Evolutionary conservation across 2,329 filamentous ascomycete genomes (phyloP), one percentile per base, ranked within the genome.

Genomic region (Pyricularia grisea): DNA sequence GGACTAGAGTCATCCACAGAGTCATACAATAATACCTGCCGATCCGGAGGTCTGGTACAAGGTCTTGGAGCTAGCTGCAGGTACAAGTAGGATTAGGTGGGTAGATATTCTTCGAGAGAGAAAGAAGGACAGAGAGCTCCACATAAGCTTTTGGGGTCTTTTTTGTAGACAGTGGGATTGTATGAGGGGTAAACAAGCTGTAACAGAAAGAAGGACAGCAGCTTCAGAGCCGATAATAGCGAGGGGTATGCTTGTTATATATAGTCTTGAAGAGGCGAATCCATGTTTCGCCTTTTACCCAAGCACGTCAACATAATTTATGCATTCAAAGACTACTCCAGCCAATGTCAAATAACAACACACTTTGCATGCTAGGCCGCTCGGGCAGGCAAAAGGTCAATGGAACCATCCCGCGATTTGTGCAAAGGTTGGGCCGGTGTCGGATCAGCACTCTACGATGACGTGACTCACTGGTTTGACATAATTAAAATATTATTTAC

Each of bases 391-490:
- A 55, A n/a, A 55, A 55, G n/a, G 10, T n/a, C 20, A 55, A 23
- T 30, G 64, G 30, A 36, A 30, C 23, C 20, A 28, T 66, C 64
- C 58, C 58, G 58, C 58, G 58, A 23, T 27, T 27, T 61, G n/a
- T 61, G 23, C 23, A 61, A 25, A 33, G 12, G 14, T 23, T 36
- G 64, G 31, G 65, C 70, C 69, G 68, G 65, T 70, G 67, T 70
- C 70, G 70, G 70, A 66, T 67, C 69, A 25, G 30, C 36, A 27
- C 50, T 68, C 66, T 66, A 64, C 66, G 66, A 70, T 71, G 69
- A 69, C 70, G 68, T 72, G 71, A 73, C 69, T 71, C 72, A 73
- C 67, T 61, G n/a, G 61, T 70, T 71, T 70, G 71, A 72, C 71
- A 68, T 69, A 58, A 60, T 25, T n/a, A 12, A 61, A 61, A 25